Evolutionary conservation across 805 yeast genomes (phyloP).

Genomic region (Saccharomycopsis javanensis): DNA sequence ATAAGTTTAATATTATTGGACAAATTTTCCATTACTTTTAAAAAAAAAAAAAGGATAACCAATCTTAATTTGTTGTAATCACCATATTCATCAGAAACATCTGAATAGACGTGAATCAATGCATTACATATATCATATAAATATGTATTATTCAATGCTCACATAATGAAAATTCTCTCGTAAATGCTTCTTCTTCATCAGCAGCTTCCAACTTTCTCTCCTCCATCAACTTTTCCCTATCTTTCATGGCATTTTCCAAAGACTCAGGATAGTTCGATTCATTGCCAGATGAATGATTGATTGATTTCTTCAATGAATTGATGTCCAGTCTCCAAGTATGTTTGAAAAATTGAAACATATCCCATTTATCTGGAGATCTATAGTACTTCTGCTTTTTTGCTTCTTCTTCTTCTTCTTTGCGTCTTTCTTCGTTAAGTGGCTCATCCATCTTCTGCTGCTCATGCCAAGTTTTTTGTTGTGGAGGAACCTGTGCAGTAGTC

Average conservation of each 20-base stretch:
- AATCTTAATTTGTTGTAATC: background rate
- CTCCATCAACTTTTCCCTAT: conserved; percentile 27
- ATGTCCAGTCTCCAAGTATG: conserved; percentile 9
- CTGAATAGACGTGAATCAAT: background rate
- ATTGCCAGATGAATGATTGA: background rate
- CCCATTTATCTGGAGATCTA: background rate
- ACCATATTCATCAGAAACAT: background rate
- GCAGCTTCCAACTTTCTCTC: conserved; percentile 25
- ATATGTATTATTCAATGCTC: conserved; percentile 25
- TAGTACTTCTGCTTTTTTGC: conserved; percentile 4
- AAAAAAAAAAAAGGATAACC: background rate
- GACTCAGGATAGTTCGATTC: conserved; percentile 19
- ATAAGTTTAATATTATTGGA: background rate
- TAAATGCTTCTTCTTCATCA: conserved; percentile 19
- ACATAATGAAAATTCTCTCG: conserved; percentile 27
- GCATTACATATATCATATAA: background rate
- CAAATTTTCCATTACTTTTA: background rate
- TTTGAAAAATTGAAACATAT: background rate
- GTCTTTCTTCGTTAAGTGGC: conserved; percentile 9
- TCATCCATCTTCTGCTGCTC: conserved; percentile 15
- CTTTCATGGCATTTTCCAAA: conserved; percentile 24
- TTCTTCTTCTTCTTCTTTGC: background rate
- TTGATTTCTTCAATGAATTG: background rate
- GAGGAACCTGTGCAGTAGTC: conserved; percentile 29
- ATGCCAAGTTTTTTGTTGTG: conserved; percentile 32